Evolutionary conservation across 352 stramenopile species (phyloP).

Genomic region (Phytophthora megakarya): DNA sequence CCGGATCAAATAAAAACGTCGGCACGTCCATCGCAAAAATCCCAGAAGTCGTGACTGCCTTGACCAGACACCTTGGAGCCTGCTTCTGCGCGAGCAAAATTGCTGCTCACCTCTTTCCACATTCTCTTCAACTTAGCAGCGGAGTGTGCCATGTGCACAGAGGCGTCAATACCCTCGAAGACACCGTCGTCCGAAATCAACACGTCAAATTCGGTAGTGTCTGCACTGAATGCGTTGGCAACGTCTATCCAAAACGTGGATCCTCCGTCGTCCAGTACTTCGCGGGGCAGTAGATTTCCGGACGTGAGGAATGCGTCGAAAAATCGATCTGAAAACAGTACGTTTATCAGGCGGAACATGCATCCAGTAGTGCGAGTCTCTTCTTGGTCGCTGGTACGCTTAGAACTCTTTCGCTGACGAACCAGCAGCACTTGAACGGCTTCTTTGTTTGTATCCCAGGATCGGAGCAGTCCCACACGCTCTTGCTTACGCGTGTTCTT

Average conservation of each 20-base stretch:
- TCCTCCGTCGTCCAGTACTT: not conserved
- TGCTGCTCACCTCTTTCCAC: too few relatives aligned
- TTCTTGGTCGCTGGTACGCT: not conserved
- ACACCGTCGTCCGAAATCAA: too few relatives aligned
- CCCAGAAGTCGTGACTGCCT: too few relatives aligned
- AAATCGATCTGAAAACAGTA: conserved; percentile 6
- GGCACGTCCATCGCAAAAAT: too few relatives aligned
- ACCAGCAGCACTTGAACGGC: not conserved
- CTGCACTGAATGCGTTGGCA: not conserved
- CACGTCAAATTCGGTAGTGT: conserved; percentile 1
- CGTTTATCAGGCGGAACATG: conserved; percentile 9
- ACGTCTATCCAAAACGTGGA: conserved; percentile 3
- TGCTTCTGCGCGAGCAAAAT: too few relatives aligned
- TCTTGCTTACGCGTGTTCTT: conserved; percentile 15
- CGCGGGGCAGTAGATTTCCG: not conserved
- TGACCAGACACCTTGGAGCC: too few relatives aligned
- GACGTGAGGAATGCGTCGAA: conserved; percentile 1
- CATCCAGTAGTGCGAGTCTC: conserved; percentile 1
- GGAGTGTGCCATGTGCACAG: too few relatives aligned
- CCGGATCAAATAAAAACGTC: too few relatives aligned
- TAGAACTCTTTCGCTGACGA: not conserved
- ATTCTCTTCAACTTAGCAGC: too few relatives aligned
- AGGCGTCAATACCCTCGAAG: too few relatives aligned
- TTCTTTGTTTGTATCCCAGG: not conserved
- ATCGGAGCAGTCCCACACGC: not conserved